phyloP scores from a whole-genome alignment of 169 alveolate genomes.

The Cryptosporidium ryanae region DNA sequence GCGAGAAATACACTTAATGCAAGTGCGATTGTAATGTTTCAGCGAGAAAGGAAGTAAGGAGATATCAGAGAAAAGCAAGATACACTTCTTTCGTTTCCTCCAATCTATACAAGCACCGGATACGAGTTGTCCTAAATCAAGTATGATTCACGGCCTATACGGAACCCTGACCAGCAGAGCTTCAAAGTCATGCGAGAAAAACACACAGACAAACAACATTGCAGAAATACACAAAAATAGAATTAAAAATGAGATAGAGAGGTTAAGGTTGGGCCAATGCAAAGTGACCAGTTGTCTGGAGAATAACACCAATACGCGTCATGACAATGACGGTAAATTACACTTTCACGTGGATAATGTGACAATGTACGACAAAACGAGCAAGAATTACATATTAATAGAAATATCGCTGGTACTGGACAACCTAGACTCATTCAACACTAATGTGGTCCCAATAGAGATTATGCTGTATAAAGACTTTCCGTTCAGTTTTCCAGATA shows the following conservation, averaged over 20 bases:
- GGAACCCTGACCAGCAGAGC: background rate
- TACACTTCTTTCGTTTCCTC: too few relatives aligned
- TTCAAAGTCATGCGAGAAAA: background rate
- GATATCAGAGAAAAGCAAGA: too few relatives aligned
- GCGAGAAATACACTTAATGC: too few relatives aligned
- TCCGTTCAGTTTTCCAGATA: conserved; percentile 69
- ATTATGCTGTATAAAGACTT: conserved; percentile 54
- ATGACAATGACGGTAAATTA: background rate
- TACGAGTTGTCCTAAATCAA: background rate
- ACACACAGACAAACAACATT: background rate
- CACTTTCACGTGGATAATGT: conserved; percentile 61
- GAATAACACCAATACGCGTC: background rate
- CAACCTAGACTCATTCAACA: conserved; percentile 11
- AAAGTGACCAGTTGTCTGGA: conserved; percentile 15
- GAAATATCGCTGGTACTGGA: conserved; percentile 36
- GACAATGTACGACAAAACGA: conserved; percentile 22
- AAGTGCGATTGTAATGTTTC: too few relatives aligned
- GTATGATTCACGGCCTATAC: conserved; percentile 28
- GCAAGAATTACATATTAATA: conserved; percentile 27
- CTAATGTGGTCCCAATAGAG: conserved; percentile 11
- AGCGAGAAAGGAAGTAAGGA: too few relatives aligned
- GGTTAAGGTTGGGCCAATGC: conserved; percentile 34
- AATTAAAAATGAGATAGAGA: conserved; percentile 67
- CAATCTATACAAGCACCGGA: background rate
- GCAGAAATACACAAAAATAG: conserved; percentile 61